Percentiles rank a stretch among this genome's conserved stretches.
Conservation (phyloP, 169 alveolate genomes). For the Plasmodium inui region DNA sequence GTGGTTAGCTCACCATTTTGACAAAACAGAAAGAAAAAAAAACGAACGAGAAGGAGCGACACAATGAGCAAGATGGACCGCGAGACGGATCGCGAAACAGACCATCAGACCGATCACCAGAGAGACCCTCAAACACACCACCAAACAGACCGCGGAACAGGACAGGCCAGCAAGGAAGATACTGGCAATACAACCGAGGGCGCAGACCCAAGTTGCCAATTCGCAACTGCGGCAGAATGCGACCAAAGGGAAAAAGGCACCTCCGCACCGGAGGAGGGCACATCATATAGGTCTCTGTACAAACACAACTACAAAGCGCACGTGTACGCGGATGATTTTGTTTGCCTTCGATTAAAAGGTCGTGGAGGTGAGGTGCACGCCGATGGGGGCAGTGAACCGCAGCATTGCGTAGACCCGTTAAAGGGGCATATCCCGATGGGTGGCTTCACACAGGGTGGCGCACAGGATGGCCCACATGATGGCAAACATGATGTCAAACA, state of each 20-base stretch:
- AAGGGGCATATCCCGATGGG: background rate
- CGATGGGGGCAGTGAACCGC: background rate
- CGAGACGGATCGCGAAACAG: background rate
- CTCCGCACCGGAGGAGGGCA: background rate
- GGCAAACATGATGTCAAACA: background rate
- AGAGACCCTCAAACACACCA: no score
- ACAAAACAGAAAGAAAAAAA: background rate
- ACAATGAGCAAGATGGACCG: background rate
- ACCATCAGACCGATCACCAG: no score
- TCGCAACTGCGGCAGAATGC: background rate
- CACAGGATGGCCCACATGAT: background rate
- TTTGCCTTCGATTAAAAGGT: background rate
- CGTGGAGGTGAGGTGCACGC: background rate
- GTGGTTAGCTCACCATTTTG: background rate
- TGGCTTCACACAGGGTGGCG: background rate
- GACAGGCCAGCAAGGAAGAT: background rate
- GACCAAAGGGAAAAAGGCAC: background rate
- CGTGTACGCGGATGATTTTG: conserved; percentile 12
- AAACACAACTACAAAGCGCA: conserved; percentile 18
- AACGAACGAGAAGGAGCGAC: background rate
- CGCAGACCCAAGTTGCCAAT: background rate
- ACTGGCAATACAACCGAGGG: background rate
- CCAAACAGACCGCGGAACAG: background rate
- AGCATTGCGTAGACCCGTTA: background rate
- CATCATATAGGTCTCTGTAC: conserved; percentile 1